Evolutionary conservation across 345 rosid genomes (phyloP).

Genomic region (Acer saccharum): DNA sequence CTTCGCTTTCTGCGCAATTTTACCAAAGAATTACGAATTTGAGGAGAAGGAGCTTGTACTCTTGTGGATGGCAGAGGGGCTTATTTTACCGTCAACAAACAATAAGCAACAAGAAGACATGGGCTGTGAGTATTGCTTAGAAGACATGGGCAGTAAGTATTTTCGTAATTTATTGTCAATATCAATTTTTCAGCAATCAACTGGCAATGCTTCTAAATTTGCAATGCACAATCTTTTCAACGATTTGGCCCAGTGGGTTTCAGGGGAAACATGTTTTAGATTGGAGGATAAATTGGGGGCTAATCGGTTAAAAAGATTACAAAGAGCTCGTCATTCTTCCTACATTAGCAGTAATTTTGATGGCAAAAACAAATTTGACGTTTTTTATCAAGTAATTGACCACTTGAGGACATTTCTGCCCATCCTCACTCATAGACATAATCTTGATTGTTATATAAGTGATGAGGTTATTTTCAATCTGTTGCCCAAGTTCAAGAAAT

Average conservation of each 20-base stretch:
- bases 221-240: constrained; percentile 25
- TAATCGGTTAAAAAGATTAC: background rate
- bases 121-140: too few species aligned
- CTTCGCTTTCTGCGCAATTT: constrained; percentile 23
- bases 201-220: background rate
- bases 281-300: background rate
- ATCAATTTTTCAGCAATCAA: constrained; percentile 8
- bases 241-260: background rate
- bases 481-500: background rate
- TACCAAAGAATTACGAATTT: background rate
- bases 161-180: background rate
- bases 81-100: background rate
- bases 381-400: background rate
- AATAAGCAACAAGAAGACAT: background rate
- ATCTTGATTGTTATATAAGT: background rate
- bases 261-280: background rate
- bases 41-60: background rate
- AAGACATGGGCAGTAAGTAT: background rate
- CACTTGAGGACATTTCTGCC: background rate
- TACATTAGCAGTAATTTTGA: background rate
- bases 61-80: constrained; percentile 30
- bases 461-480: background rate
- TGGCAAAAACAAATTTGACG: background rate
- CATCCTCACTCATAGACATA: background rate
- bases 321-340: background rate